A percentile compares a stretch with the other conserved stretches of the same genome.
These are phyloP conservation scores for Fusarium tanahbumbuense DNA, from an alignment of 2,329 filamentous ascomycete species.

Conservation along the genomic window DNA sequence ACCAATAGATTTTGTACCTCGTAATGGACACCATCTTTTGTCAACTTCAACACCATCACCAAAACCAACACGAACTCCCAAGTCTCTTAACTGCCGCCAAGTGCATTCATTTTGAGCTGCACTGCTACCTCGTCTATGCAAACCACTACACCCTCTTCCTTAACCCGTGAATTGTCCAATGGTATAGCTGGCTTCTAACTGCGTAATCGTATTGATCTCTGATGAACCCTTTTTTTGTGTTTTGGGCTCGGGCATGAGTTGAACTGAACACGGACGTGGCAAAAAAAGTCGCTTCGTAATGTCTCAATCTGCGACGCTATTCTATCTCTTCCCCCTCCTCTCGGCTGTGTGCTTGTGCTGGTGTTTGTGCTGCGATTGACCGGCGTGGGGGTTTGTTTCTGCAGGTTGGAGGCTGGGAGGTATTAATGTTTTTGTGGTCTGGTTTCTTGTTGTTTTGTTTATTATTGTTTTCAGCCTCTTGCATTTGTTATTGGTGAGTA, in stretches of 20 bases:
- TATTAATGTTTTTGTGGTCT: not conserved
- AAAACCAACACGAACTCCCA: constrained; percentile 35
- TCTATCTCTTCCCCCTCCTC: not conserved
- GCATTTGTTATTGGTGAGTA: not conserved
- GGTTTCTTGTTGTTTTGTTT: not conserved
- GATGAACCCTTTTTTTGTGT: constrained; percentile 10
- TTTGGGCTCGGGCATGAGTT: not conserved
- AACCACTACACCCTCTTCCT: constrained; percentile 25
- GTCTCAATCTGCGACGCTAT: constrained; percentile 40
- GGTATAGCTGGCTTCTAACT: not conserved
- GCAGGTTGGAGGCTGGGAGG: constrained; percentile 12
- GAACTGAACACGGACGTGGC: constrained; percentile 26
- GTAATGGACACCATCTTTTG: constrained; percentile 4
- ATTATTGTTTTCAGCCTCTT: constrained; percentile 7
- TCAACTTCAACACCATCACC: constrained; percentile 32
- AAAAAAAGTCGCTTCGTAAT: constrained; percentile 27
- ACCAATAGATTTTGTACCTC: not conserved
- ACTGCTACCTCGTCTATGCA: constrained; percentile 19
- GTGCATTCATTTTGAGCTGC: not conserved
- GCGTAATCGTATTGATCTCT: constrained; percentile 22
- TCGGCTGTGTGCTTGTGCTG: constrained; percentile 22
- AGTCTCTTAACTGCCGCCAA: constrained; percentile 26
- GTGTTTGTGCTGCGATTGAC: not conserved
- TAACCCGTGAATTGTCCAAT: constrained; percentile 35
- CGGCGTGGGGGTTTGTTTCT: constrained; percentile 28